Evolutionary conservation across 1,284 basidiomycete species (phyloP).

Genomic region (Puccinia sorghi): DNA sequence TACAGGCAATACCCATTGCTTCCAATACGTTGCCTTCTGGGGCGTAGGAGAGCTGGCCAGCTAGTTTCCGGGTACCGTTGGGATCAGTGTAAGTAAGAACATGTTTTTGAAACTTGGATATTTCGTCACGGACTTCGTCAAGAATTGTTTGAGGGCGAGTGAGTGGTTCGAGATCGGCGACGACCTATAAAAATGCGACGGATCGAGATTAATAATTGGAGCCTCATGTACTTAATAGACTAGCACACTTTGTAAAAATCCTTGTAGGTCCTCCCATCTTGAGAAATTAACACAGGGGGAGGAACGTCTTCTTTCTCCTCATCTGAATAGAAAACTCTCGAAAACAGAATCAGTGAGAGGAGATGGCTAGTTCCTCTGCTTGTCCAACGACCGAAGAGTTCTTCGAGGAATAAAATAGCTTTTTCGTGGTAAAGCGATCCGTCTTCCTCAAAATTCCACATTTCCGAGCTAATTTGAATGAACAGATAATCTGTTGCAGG

Average conservation of each 20-base stretch:
- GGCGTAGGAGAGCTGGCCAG: constrained; percentile 78
- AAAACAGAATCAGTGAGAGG: constrained; percentile 90
- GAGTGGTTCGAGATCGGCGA: constrained; percentile 85
- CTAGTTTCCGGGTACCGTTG: constrained; percentile 66
- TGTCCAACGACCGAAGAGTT: constrained; percentile 78
- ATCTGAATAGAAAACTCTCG: constrained; percentile 85
- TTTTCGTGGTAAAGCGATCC: constrained; percentile 96
- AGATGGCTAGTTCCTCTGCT: constrained; percentile 85
- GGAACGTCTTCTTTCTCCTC: constrained; percentile 70
- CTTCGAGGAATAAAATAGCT: constrained; percentile 81
- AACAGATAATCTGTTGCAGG: constrained; percentile 66
- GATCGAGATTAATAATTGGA: constrained; percentile 1
- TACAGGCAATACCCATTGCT: constrained; percentile 87
- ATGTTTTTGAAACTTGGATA: constrained; percentile 48
- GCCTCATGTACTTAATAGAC: neutral
- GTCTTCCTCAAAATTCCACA: constrained; percentile 96
- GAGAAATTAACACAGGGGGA: constrained; percentile 69
- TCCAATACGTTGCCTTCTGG: constrained; percentile 94
- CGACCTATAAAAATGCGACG: constrained; percentile 66
- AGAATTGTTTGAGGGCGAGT: constrained; percentile 84
- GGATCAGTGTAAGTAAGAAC: constrained; percentile 44
- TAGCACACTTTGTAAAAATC: constrained; percentile 69
- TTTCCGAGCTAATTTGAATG: constrained; percentile 91
- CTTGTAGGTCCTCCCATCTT: constrained; percentile 79
- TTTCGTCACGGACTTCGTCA: constrained; percentile 67